phyloP scores from a whole-genome alignment of 331 rosid species.

The Malus hybrid region DNA sequence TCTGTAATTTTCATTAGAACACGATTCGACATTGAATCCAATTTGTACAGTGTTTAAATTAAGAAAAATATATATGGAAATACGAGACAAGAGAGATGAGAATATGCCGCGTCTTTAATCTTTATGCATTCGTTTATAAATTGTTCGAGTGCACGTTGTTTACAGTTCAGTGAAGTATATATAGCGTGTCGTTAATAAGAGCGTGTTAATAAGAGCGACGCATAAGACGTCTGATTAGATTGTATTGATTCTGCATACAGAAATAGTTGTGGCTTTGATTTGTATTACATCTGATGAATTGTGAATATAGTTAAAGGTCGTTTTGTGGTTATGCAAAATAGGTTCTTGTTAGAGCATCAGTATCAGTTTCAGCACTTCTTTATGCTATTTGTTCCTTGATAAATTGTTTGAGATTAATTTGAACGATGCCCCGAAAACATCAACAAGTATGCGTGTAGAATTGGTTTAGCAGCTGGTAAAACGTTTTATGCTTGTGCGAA shows the following conservation, averaged over 20 bases:
- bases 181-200: not conserved
- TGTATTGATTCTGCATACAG: not conserved
- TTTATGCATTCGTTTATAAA: too few relatives aligned
- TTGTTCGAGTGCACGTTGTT: not conserved
- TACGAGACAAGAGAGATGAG: not conserved
- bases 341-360: not conserved
- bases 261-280: not conserved
- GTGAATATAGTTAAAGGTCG: not conserved
- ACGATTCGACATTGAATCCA: not conserved
- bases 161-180: not conserved
- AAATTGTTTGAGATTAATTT: not conserved
- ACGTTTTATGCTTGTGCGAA: not conserved
- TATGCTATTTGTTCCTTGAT: not conserved
- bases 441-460: not conserved
- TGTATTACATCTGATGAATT: too few relatives aligned
- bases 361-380: not conserved
- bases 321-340: not conserved
- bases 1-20: not conserved
- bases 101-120: not conserved
- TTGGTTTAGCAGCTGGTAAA: not conserved
- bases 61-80: not conserved
- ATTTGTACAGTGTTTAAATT: not conserved
- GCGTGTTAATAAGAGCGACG: not conserved
- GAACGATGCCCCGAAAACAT: not conserved
- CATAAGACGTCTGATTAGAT: not conserved